Conservation (phyloP, 192 early-diverging fungal species). For the Kappamyces sp. region DNA sequence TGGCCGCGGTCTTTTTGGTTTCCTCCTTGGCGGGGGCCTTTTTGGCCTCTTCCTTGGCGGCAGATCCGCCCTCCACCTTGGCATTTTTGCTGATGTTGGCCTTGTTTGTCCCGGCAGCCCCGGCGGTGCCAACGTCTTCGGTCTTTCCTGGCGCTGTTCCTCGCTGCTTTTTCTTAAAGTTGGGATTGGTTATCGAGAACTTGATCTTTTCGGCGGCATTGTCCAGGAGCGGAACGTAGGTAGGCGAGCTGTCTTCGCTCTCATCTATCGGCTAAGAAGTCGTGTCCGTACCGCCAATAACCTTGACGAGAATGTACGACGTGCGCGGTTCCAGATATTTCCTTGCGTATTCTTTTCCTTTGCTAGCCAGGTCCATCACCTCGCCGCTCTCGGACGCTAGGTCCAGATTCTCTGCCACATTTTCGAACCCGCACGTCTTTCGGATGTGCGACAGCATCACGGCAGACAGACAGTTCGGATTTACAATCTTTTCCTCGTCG, state of each 20-base stretch:
- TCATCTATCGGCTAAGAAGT: slow-evolving; percentile 30
- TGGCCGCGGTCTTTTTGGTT: no score
- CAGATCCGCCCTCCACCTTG: no score
- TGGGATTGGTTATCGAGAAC: slow-evolving; percentile 28
- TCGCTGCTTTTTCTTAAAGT: no score
- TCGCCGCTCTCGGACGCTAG: slow-evolving; percentile 49
- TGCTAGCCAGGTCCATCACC: slow-evolving; percentile 44
- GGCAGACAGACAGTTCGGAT: slow-evolving; percentile 41
- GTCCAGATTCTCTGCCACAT: slow-evolving; percentile 36
- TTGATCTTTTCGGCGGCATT: slow-evolving; percentile 40
- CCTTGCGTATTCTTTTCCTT: slow-evolving; percentile 49
- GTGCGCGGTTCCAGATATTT: slow-evolving; percentile 40
- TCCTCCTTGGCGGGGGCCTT: no score
- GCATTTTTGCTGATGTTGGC: no score
- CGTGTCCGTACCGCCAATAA: slow-evolving; percentile 43
- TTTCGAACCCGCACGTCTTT: slow-evolving; percentile 29
- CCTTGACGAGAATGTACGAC: slow-evolving; percentile 60
- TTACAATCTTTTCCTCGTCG: slow-evolving; percentile 45
- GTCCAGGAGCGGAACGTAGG: slow-evolving; percentile 40
- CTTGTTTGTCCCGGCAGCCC: no score
- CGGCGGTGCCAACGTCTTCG: no score
- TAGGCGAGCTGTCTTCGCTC: slow-evolving; percentile 30
- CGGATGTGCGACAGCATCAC: slow-evolving; percentile 44
- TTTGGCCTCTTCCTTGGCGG: no score
- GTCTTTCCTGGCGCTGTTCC: no score